Evolutionary conservation across 1,284 basidiomycete genomes (phyloP), one percentile per base, ranked within the genome.

Genomic region (Boletus nobilissimus): DNA sequence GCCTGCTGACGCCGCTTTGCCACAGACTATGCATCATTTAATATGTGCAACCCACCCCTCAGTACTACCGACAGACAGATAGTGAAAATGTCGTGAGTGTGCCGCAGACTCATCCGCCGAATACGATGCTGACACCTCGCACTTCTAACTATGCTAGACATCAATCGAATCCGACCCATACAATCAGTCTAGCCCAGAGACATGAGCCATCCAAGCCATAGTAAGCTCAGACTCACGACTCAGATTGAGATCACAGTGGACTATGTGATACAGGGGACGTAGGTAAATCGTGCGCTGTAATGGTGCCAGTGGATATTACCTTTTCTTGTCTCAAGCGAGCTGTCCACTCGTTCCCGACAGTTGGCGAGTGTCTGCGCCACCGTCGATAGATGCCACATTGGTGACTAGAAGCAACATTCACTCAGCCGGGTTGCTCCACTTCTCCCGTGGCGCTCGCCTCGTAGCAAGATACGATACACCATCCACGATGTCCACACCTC

Each of bases 181-280:
- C 34, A 3, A 24, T 36, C 51, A 29, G 3, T 57, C 13, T 46
- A 2, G 24, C 32, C 24, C 18, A n/a, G 39, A 32, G 67, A 48
- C 22, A 39, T 48, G 22, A 32, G 18, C 40, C 36, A 48, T 18
- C 54, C 29, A 3, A 9, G 29, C 18, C 54, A 38, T 46, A 13
- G 51, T 73, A 39, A 60, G 40, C 29, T 19, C 54, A 48, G 54
- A 43, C 57, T 62, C 39, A n/a, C 54, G 24, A 71, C 54, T 39
- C 67, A 74, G 46, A 14, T 18, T 38, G 34, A 8, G 32, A 46
- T 5, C 51, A 65, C 64, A 39, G n/a, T 39, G n/a, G 22, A 62
- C 60, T 72, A 74, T n/a, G 73, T 72, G 68, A 72, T 51, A 29
- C 43, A 51, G 39, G 43, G n/a, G 36, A 62, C 54, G 34, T 36